Conservation (phyloP, 345 rosid species). For the Arabis alpina region DNA sequence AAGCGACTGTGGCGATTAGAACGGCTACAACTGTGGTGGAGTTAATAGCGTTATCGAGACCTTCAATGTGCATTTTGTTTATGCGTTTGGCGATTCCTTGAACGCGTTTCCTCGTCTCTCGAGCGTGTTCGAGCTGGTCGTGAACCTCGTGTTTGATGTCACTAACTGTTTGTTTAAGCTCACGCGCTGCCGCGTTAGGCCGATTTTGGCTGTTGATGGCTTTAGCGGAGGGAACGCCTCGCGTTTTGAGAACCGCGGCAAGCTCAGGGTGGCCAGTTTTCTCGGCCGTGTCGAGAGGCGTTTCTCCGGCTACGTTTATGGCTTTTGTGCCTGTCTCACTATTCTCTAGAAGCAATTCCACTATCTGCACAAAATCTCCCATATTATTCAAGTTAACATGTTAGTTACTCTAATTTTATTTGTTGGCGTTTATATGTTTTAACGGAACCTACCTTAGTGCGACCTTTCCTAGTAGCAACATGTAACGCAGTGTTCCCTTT, state of each 20-base stretch:
- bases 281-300: slow-evolving; percentile 88
- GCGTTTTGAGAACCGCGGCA: slow-evolving; percentile 56
- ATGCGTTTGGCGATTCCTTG: slow-evolving; percentile 88
- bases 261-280: slow-evolving; percentile 63
- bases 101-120: slow-evolving; percentile 81
- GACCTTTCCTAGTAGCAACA: slow-evolving; percentile 80
- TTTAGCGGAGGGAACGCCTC: slow-evolving; percentile 75
- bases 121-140: slow-evolving; percentile 86
- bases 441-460: slow-evolving; percentile 59
- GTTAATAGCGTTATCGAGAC: slow-evolving; percentile 93
- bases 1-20: slow-evolving; percentile 89
- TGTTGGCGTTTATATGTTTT: no score
- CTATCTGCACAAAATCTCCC: slow-evolving; percentile 53
- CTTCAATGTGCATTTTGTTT: slow-evolving; percentile 85
- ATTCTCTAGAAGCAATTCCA: slow-evolving; percentile 59
- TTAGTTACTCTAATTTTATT: no score
- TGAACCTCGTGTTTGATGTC: slow-evolving; percentile 96
- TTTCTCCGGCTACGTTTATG: slow-evolving; percentile 72
- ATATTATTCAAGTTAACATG: neutral
- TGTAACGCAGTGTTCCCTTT: slow-evolving; percentile 86
- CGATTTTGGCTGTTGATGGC: slow-evolving; percentile 51
- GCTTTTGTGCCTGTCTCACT: slow-evolving; percentile 53
- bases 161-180: slow-evolving; percentile 89
- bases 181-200: slow-evolving; percentile 61
- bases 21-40: slow-evolving; percentile 96